Percentiles rank a stretch among this genome's conserved stretches.
Evolutionary conservation across 2,329 filamentous ascomycete species (phyloP).

Genomic region (Lasiodiplodia sp.): DNA sequence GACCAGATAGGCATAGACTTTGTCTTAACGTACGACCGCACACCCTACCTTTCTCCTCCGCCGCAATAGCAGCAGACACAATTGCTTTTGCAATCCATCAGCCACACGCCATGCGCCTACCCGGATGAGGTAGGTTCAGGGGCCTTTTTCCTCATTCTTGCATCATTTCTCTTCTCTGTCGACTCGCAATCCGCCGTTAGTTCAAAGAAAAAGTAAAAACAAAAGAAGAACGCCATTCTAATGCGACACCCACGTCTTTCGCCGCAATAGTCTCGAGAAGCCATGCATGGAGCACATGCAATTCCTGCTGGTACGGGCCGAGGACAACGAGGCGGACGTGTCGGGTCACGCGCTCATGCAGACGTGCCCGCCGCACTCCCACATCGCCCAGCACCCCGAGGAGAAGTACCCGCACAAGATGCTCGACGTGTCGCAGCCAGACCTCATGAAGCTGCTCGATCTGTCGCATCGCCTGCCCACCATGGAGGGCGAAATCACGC

Average conservation of each 20-base stretch:
- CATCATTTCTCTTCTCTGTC: constrained; percentile 33
- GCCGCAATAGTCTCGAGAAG: constrained; percentile 74
- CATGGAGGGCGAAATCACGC: constrained; percentile 84
- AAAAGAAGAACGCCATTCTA: constrained; percentile 26
- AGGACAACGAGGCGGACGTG: constrained; percentile 65
- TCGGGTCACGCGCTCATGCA: constrained; percentile 95
- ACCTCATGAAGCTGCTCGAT: constrained; percentile 82
- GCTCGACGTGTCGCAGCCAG: constrained; percentile 73
- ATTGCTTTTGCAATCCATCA: constrained; percentile 39
- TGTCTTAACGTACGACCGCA: constrained; percentile 84
- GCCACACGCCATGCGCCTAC: constrained; percentile 22
- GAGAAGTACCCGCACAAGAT: constrained; percentile 73
- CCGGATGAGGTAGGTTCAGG: constrained; percentile 26
- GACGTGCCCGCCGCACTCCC: constrained; percentile 78
- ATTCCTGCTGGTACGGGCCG: constrained; percentile 70
- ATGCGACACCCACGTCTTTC: constrained; percentile 22
- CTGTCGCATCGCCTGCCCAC: constrained; percentile 83
- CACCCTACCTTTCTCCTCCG: constrained; percentile 72
- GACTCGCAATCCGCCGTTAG: constrained; percentile 30
- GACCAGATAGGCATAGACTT: constrained; percentile 89
- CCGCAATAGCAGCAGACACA: constrained; percentile 51
- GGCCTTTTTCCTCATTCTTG: constrained; percentile 32
- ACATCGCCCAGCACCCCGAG: constrained; percentile 63
- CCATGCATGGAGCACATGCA: constrained; percentile 93
- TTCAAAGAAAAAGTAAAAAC: constrained; percentile 18